Percentiles rank a stretch among this genome's conserved stretches.
These are phyloP conservation scores for Deinandra increscens DNA, from an alignment of 129 eudicot genomes.

Conservation along the genomic window DNA sequence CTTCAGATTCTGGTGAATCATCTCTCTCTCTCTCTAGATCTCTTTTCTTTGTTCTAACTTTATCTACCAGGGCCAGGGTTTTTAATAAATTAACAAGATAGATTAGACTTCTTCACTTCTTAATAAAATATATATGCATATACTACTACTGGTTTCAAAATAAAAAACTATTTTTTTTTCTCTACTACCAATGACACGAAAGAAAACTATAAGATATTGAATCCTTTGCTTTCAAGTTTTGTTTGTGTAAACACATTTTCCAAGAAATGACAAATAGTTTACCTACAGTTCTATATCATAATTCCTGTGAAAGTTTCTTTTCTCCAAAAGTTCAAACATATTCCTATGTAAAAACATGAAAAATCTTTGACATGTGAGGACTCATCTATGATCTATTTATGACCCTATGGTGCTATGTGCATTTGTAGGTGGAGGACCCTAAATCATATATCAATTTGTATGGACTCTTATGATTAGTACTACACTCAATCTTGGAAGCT, in stretches of 20 bases:
- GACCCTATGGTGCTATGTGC: no score
- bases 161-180: not conserved
- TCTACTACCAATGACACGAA: constrained; percentile 14
- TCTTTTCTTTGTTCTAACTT: not conserved
- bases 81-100: constrained; percentile 7
- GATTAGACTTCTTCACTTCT: constrained; percentile 14
- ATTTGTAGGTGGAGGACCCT: constrained; percentile 6
- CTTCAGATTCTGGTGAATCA: constrained; percentile 56
- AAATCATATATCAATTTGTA: constrained; percentile 2
- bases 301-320: constrained; percentile 24
- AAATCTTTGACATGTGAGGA: constrained; percentile 15
- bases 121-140: not conserved
- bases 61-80: not conserved
- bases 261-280: constrained; percentile 36
- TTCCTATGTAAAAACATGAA: constrained; percentile 6
- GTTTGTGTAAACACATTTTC: constrained; percentile 32
- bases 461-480: constrained; percentile 18
- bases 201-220: constrained; percentile 1
- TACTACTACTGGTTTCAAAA: not conserved
- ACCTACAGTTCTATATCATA: constrained; percentile 30
- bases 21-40: constrained; percentile 22
- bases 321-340: constrained; percentile 8
- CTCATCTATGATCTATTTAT: constrained; percentile 16
- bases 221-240: constrained; percentile 13
- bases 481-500: constrained; percentile 13